Conservation (phyloP, 192 early-diverging fungal species). For the Umbelopsis ramanniana region DNA sequence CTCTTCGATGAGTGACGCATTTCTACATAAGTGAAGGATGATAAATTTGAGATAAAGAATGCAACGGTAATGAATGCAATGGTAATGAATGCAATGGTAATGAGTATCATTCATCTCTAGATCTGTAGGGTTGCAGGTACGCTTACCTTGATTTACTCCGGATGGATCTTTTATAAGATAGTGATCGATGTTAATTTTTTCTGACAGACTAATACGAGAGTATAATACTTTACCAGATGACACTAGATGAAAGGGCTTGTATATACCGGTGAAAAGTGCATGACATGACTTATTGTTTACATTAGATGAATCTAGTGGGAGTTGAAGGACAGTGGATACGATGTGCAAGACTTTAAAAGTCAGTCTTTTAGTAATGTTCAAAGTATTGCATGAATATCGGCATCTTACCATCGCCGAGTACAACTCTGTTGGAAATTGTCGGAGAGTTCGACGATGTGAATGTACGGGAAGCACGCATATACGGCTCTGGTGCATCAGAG, state of each 20-base stretch:
- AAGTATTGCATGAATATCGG: no score
- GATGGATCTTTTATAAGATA: not conserved
- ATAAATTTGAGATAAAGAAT: not conserved
- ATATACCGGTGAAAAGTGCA: not conserved
- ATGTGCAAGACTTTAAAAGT: no score
- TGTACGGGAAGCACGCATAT: no score
- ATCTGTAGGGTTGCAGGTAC: not conserved
- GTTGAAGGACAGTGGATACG: no score
- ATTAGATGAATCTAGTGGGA: no score
- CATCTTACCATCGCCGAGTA: no score
- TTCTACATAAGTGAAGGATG: not conserved
- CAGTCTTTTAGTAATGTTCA: no score
- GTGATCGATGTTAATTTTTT: not conserved
- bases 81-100: no score
- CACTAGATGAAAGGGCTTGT: not conserved
- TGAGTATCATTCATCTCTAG: not conserved
- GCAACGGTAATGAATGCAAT: not conserved
- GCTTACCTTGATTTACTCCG: not conserved
- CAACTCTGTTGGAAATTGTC: no score
- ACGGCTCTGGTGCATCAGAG: no score
- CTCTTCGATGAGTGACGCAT: not conserved
- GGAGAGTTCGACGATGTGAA: no score
- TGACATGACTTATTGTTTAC: not conserved
- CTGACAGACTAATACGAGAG: not conserved
- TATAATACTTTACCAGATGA: not conserved